Conservation (phyloP, 352 stramenopile genomes). For the Phytopythium aichiense region DNA sequence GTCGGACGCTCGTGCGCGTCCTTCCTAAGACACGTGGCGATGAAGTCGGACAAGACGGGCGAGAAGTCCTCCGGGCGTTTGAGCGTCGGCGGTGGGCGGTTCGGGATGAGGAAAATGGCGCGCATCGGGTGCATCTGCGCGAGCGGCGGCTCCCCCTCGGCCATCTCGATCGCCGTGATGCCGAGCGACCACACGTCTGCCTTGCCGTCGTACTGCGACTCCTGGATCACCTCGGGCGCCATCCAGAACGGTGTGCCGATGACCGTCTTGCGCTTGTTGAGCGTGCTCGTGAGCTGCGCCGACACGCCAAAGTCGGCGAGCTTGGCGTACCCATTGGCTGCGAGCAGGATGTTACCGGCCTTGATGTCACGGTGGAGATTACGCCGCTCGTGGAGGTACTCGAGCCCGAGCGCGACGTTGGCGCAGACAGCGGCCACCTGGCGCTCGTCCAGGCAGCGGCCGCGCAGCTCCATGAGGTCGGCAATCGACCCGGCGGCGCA, state of each 20-base stretch:
- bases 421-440: slow-evolving; percentile 75
- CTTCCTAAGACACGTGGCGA: slow-evolving; percentile 65
- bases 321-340: slow-evolving; percentile 62
- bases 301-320: slow-evolving; percentile 90
- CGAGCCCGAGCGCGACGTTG: slow-evolving; percentile 64
- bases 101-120: slow-evolving; percentile 78
- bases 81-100: slow-evolving; percentile 51
- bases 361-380: slow-evolving; percentile 90
- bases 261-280: slow-evolving; percentile 89
- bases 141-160: slow-evolving; percentile 81
- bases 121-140: slow-evolving; percentile 86
- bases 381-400: slow-evolving; percentile 72
- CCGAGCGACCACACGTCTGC: slow-evolving; percentile 82
- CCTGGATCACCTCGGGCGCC: slow-evolving; percentile 88
- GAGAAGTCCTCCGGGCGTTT: slow-evolving; percentile 38
- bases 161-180: slow-evolving; percentile 90
- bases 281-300: slow-evolving; percentile 86
- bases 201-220: slow-evolving; percentile 83
- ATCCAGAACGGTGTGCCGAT: slow-evolving; percentile 92
- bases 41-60: slow-evolving; percentile 49
- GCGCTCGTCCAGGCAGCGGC: slow-evolving; percentile 44
- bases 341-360: slow-evolving; percentile 82
- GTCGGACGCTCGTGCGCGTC: slow-evolving; percentile 43
- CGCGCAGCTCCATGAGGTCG: slow-evolving; percentile 66
- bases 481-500: slow-evolving; percentile 81